phyloP scores from a whole-genome alignment of 208 protist species.

The Leishmania lainsoni region DNA sequence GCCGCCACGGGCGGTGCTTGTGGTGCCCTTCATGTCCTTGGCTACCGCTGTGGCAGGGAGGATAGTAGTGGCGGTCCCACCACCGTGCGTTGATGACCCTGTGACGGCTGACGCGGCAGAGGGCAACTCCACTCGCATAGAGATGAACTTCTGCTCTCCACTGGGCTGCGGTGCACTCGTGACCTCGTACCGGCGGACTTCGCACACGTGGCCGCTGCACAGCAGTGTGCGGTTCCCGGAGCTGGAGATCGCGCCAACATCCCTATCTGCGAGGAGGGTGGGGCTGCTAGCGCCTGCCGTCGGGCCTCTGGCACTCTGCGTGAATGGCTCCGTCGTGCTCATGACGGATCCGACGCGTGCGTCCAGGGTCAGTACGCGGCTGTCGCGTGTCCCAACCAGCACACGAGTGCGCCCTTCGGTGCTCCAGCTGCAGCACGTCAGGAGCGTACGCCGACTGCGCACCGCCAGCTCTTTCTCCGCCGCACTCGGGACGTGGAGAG shows the following conservation, averaged over 20 bases:
- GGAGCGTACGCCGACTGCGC: conserved; percentile 29
- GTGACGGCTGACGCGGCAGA: not conserved
- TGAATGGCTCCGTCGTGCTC: conserved; percentile 48
- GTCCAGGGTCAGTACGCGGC: conserved; percentile 71
- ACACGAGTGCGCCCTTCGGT: conserved; percentile 55
- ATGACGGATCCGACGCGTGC: conserved; percentile 45
- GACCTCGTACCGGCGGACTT: conserved; percentile 55
- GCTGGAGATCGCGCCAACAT: conserved; percentile 51
- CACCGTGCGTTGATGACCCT: not conserved
- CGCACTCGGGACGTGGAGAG: conserved; percentile 36
- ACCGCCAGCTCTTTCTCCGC: conserved; percentile 57
- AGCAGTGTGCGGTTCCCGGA: conserved; percentile 58
- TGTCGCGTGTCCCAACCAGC: conserved; percentile 62
- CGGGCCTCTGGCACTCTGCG: not conserved
- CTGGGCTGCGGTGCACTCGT: conserved; percentile 44
- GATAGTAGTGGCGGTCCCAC: not conserved
- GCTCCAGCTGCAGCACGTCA: conserved; percentile 69
- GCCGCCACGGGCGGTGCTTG: not conserved
- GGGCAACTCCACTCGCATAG: conserved; percentile 61
- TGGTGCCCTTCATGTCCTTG: not conserved
- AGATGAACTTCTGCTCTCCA: conserved; percentile 66
- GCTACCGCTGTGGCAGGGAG: not conserved
- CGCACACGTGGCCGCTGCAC: conserved; percentile 60
- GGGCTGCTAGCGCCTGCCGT: conserved; percentile 1
- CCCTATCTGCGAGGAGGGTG: conserved; percentile 18